These are phyloP conservation scores for Penicillium concentricum DNA, from an alignment of 2,329 filamentous ascomycete species.

Conservation along the genomic window DNA sequence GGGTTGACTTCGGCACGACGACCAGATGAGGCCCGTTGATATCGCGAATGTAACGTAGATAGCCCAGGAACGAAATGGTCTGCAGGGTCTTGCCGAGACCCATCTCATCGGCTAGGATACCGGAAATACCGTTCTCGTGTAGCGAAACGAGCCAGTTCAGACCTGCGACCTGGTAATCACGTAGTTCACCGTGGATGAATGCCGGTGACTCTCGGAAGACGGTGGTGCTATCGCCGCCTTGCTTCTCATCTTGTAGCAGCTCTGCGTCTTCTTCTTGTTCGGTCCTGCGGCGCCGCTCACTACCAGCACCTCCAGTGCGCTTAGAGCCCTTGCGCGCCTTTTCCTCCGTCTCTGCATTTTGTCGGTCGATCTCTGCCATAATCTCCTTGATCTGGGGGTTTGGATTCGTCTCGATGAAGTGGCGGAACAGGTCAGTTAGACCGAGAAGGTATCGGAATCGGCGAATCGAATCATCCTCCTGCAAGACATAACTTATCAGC, in stretches of 20 bases:
- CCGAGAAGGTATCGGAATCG: constrained; percentile 93
- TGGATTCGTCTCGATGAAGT: constrained; percentile 97
- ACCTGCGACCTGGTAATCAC: constrained; percentile 93
- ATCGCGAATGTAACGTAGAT: constrained; percentile 84
- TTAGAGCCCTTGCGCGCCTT: constrained; percentile 70
- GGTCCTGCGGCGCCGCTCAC: constrained; percentile 77
- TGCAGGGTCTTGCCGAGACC: constrained; percentile 96
- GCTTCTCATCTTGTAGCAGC: constrained; percentile 78
- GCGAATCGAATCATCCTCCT: constrained; percentile 94
- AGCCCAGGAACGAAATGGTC: constrained; percentile 94
- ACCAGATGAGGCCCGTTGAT: constrained; percentile 90
- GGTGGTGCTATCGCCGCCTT: constrained; percentile 78
- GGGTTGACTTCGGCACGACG: constrained; percentile 90
- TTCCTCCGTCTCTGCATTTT: constrained; percentile 72
- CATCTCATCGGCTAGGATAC: constrained; percentile 98
- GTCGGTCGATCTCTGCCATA: constrained; percentile 89
- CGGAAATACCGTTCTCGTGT: constrained; percentile 97
- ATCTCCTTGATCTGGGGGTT: constrained; percentile 93
- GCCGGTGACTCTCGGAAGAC: constrained; percentile 90
- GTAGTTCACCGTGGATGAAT: constrained; percentile 86
- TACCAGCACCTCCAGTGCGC: constrained; percentile 80
- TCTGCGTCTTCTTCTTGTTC: constrained; percentile 98
- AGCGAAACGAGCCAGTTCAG: constrained; percentile 97
- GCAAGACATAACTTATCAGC: constrained; percentile 13
- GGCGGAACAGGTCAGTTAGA: constrained; percentile 92